A percentile compares a stretch with the other conserved stretches of the same genome.
These are phyloP conservation scores for Venturia aucupariae DNA, from an alignment of 2,329 filamentous ascomycete species.

Conservation along the genomic window DNA sequence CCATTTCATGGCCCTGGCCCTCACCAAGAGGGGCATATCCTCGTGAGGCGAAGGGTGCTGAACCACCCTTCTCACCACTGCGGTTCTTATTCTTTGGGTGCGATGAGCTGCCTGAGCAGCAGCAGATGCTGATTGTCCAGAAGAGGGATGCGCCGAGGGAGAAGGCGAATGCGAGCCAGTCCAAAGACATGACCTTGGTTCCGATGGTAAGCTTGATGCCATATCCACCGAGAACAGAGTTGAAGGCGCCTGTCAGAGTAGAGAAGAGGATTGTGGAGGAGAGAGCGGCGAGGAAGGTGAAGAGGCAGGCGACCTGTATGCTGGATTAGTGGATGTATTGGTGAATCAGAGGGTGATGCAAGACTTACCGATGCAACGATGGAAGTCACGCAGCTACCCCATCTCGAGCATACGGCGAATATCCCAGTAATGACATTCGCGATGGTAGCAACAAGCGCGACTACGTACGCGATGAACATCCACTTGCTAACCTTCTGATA, in stretches of 20 bases:
- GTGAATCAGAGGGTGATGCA: slow-evolving; percentile 21
- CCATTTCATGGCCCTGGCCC: slow-evolving; percentile 11
- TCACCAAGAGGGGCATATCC: neutral
- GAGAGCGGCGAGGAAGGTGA: slow-evolving; percentile 56
- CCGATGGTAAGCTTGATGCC: slow-evolving; percentile 60
- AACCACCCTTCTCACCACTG: slow-evolving; percentile 50
- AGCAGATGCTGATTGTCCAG: slow-evolving; percentile 89
- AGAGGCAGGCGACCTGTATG: slow-evolving; percentile 40
- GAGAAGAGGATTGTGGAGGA: slow-evolving; percentile 67
- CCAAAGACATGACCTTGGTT: slow-evolving; percentile 56
- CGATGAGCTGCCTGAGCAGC: slow-evolving; percentile 62
- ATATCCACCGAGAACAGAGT: slow-evolving; percentile 59
- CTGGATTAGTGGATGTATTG: slow-evolving; percentile 15
- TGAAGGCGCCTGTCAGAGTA: slow-evolving; percentile 59
- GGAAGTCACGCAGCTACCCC: slow-evolving; percentile 73
- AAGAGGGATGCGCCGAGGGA: slow-evolving; percentile 69
- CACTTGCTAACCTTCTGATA: slow-evolving; percentile 70
- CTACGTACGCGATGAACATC: slow-evolving; percentile 74
- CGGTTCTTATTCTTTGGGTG: slow-evolving; percentile 24
- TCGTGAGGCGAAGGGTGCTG: slow-evolving; percentile 28
- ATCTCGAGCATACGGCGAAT: slow-evolving; percentile 73
- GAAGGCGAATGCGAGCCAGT: slow-evolving; percentile 75
- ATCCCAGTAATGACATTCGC: slow-evolving; percentile 69
- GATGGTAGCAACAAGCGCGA: slow-evolving; percentile 60
- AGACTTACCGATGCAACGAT: slow-evolving; percentile 59